Evolutionary conservation across 163 green algal genomes (phyloP), one percentile per base, ranked within the genome.

Genomic region (Coccomyxa subellipsoidea): DNA sequence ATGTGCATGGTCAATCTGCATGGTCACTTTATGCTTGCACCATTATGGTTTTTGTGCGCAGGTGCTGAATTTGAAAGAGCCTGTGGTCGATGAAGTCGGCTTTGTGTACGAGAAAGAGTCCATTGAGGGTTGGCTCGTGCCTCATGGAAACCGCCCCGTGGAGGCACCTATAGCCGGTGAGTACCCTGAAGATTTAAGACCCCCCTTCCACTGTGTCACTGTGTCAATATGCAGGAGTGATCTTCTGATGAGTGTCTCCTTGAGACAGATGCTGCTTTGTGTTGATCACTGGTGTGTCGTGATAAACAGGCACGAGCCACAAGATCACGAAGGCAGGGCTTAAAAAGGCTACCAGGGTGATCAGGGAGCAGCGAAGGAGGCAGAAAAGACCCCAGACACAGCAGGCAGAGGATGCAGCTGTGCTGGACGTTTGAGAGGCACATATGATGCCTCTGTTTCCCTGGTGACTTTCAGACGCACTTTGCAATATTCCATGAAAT

Each of bases 21-120:
- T n/a, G n/a, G n/a, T n/a, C n/a, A n/a, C n/a, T n/a, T n/a, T n/a
- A n/a, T n/a, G n/a, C n/a, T n/a, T n/a, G n/a, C n/a, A n/a, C n/a
- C n/a, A n/a, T n/a, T n/a, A n/a, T n/a, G n/a, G n/a, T n/a, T n/a
- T n/a, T n/a, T 34, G 21, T 73, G 29, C 15, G 66, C 66, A 73
- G 66, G n/a, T 73, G 66, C 66, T 73, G 66, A n/a, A 34, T 34
- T n/a, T 73, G 6, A 73, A 27, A 34, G 66, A 73, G 27, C 66
- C 66, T 36, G 66, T 73, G 66, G 66, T 36, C 0, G 66, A 73
- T 73, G 66, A 73, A 34, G n/a, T 73, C 29, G 66, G 66, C 66
- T 73, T 73, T 34, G 66, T 73, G 18, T 73, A 73, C 4, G 66
- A 73, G 66, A 73, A n/a, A 23, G 66, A 73, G 66, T 18, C 66